These are phyloP conservation scores for Teunomyces stri DNA, from an alignment of 805 yeast species.

Conservation along the genomic window DNA sequence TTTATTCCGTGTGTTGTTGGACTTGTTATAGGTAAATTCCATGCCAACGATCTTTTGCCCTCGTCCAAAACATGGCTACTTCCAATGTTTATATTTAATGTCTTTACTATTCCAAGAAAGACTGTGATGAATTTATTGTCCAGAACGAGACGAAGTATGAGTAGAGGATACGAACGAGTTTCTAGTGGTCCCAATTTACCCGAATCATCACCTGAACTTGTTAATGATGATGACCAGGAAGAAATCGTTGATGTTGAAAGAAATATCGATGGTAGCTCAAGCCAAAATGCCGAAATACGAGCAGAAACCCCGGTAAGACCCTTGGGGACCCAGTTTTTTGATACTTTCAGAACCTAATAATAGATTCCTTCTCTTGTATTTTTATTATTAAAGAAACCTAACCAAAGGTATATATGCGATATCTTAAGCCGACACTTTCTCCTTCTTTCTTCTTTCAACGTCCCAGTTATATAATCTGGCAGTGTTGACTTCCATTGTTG, in stretches of 20 bases:
- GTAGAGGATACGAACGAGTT: constrained; percentile 1
- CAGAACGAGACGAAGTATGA: not conserved
- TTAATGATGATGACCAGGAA: constrained; percentile 19
- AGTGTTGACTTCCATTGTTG: constrained; percentile 97
- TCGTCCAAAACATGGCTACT: constrained; percentile 35
- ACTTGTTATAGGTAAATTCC: constrained; percentile 35
- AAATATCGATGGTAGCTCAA: constrained; percentile 1
- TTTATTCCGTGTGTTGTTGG: constrained; percentile 38
- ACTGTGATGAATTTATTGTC: not conserved
- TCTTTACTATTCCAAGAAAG: constrained; percentile 27
- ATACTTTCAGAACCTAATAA: constrained; percentile 52
- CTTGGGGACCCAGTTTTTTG: constrained; percentile 57
- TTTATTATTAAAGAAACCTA: not conserved
- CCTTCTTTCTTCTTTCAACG: constrained; percentile 66
- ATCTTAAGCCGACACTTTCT: constrained; percentile 2
- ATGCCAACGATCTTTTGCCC: constrained; percentile 33
- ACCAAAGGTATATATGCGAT: not conserved
- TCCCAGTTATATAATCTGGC: constrained; percentile 91
- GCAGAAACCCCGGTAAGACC: constrained; percentile 64
- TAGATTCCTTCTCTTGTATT: not conserved
- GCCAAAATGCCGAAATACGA: constrained; percentile 25
- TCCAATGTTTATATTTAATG: constrained; percentile 24
- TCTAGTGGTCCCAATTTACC: not conserved
- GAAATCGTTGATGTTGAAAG: constrained; percentile 20
- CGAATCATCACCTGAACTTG: not conserved